Evolutionary conservation across 2,329 filamentous ascomycete species (phyloP).

Genomic region (Parascedosporium putredinis): DNA sequence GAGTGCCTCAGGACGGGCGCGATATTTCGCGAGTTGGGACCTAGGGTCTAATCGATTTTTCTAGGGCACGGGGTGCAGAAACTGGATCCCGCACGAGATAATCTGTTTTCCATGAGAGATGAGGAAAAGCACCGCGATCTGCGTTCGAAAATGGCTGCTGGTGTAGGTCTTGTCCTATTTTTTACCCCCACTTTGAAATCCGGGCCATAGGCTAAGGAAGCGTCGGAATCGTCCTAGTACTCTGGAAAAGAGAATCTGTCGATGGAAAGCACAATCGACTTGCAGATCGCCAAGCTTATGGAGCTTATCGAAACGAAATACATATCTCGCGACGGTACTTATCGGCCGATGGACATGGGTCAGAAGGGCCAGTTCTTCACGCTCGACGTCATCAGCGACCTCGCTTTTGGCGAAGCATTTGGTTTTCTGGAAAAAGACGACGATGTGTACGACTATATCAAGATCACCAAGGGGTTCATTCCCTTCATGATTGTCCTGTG

Average conservation of each 20-base stretch:
- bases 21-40: constrained; percentile 20
- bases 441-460: constrained; percentile 38
- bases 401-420: constrained; percentile 41
- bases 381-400: constrained; percentile 42
- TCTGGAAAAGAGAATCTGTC: constrained; percentile 34
- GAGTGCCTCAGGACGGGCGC: constrained; percentile 13
- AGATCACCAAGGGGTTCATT: constrained; percentile 30
- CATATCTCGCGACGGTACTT: constrained; percentile 20
- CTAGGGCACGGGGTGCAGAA: constrained; percentile 35
- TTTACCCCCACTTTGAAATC: no score
- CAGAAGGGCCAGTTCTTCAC: constrained; percentile 41
- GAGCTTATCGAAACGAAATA: constrained; percentile 37
- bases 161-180: constrained; percentile 18
- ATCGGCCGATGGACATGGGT: constrained; percentile 36
- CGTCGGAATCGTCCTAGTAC: neutral
- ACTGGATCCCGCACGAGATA: constrained; percentile 42
- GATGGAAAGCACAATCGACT: constrained; percentile 39
- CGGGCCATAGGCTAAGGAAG: no score
- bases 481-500: constrained; percentile 32
- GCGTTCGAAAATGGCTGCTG: constrained; percentile 38
- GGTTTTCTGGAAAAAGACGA: constrained; percentile 36
- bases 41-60: constrained; percentile 15
- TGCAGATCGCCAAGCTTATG: constrained; percentile 33
- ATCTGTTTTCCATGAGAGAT: constrained; percentile 39
- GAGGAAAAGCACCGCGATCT: constrained; percentile 30